Evolutionary conservation across 1,284 basidiomycete genomes (phyloP).

Genomic region (Coniferiporia weirii): DNA sequence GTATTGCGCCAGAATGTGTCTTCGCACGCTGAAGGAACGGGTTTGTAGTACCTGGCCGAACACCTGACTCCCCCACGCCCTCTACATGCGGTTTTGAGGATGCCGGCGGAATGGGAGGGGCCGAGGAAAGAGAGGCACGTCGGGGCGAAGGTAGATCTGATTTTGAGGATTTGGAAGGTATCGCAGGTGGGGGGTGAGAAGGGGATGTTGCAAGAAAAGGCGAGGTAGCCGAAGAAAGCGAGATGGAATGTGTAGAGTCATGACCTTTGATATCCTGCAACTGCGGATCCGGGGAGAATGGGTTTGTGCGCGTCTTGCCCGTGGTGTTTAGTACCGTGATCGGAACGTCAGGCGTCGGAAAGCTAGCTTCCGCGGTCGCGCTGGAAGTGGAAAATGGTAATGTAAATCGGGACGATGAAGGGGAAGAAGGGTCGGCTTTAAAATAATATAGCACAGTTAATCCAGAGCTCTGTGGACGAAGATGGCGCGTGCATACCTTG

Average conservation of each 20-base stretch:
- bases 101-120: constrained; percentile 13
- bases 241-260: not conserved
- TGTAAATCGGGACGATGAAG: not conserved
- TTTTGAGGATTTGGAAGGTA: constrained; percentile 24
- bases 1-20: constrained; percentile 18
- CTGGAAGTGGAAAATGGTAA: not conserved
- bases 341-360: constrained; percentile 2
- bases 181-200: constrained; percentile 20
- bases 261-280: not conserved
- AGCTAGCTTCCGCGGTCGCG: not conserved
- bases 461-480: not conserved
- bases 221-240: constrained; percentile 19
- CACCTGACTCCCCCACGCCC: constrained; percentile 9
- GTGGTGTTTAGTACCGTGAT: not conserved
- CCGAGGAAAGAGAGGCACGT: constrained; percentile 12
- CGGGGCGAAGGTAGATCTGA: constrained; percentile 8
- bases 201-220: constrained; percentile 24
- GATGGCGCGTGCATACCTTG: constrained; percentile 46
- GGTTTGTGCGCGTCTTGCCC: not conserved
- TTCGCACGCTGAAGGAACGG: constrained; percentile 32
- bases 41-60: constrained; percentile 30
- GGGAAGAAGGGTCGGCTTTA: constrained; percentile 12
- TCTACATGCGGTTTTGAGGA: constrained; percentile 8
- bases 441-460: not conserved
- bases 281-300: not conserved